Base-by-base conservation (phyloP, 2,329 filamentous ascomycete genomes). In the Dactylonectria estremocensis region DNA sequence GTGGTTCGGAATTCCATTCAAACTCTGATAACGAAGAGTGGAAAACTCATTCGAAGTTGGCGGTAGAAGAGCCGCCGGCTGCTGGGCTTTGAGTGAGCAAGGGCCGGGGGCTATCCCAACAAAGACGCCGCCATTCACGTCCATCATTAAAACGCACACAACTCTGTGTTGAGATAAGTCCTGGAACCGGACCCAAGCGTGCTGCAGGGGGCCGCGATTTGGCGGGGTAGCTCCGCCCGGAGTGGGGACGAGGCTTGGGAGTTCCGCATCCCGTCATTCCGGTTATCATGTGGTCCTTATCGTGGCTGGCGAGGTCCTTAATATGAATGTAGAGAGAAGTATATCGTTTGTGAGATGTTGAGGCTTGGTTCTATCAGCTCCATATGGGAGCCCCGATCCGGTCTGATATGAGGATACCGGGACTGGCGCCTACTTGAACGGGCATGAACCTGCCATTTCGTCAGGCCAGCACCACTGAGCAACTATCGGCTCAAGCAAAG, bases 171-270 rank as follows among this genome's bases (percentile, higher is more conserved):
- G 14, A 31, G 57, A 60, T 60, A 60, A 52, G 46, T 46, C 46
- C 46, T 40, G 16, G 18, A 50, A 60, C 35, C 35, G 57, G 46
- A 43, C 40, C 58, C 58, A 50, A 43, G 49, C 37, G 24, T 53
- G 50, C 74, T 61, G 73, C 73, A 76, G 69, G 73, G 71, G 59
- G 40, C 60, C 60, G 37, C 52, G 59, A 74, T 76, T 73, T 75
- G 72, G 74, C 72, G 74, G 74, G 74, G 74, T 76, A 76, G 72
- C 72, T 75, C 48, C 56, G 52, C 61, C 68, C 55, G 49, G 53
- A 59, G 69, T 75, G 73, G 73, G 54, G 72, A 37, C 22, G 14
- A 28, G 45, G 52, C 35, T 48, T 61, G 40, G 46, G 31, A 40
- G 24, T 20, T 66, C 33, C 52, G 18, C 45, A 54, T 53, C 37